Evolutionary conservation across 1,139 yeast species (phyloP).

Genomic region (Sporopachydermia cereana): DNA sequence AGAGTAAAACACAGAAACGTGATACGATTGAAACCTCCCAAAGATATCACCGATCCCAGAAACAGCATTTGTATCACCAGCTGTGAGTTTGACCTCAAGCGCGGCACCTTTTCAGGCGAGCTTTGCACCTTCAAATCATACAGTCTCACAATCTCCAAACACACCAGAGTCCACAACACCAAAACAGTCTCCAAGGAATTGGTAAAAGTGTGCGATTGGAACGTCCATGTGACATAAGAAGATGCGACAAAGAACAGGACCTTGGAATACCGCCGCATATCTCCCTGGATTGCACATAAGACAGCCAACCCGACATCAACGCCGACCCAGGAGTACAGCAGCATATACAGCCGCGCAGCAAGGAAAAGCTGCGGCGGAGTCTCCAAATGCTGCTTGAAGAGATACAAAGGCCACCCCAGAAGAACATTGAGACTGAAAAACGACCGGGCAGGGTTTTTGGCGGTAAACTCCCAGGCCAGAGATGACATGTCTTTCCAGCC

Average conservation of each 20-base stretch:
- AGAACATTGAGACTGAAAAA: constrained; percentile 24
- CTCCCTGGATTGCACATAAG: not conserved
- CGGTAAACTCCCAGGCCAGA: constrained; percentile 78
- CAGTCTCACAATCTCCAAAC: constrained; percentile 16
- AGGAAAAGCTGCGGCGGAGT: constrained; percentile 38
- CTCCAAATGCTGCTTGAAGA: constrained; percentile 41
- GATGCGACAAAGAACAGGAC: constrained; percentile 58
- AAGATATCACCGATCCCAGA: constrained; percentile 42
- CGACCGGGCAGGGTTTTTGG: constrained; percentile 56
- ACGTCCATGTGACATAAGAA: constrained; percentile 68
- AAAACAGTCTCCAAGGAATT: constrained; percentile 74
- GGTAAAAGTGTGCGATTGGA: constrained; percentile 82
- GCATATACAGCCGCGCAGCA: constrained; percentile 37
- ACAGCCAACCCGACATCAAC: constrained; percentile 23
- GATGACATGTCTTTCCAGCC: constrained; percentile 42
- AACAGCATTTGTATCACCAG: constrained; percentile 23
- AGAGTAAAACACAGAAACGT: constrained; percentile 70
- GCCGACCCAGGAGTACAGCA: constrained; percentile 35
- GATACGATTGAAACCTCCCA: constrained; percentile 76
- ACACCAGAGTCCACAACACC: constrained; percentile 42
- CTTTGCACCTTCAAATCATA: constrained; percentile 6
- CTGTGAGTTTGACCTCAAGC: constrained; percentile 13
- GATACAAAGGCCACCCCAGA: constrained; percentile 36
- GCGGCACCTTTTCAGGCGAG: constrained; percentile 4
- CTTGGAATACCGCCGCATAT: constrained; percentile 27